Conservation (phyloP, 805 yeast genomes). For the Scheffersomyces stipitis region DNA sequence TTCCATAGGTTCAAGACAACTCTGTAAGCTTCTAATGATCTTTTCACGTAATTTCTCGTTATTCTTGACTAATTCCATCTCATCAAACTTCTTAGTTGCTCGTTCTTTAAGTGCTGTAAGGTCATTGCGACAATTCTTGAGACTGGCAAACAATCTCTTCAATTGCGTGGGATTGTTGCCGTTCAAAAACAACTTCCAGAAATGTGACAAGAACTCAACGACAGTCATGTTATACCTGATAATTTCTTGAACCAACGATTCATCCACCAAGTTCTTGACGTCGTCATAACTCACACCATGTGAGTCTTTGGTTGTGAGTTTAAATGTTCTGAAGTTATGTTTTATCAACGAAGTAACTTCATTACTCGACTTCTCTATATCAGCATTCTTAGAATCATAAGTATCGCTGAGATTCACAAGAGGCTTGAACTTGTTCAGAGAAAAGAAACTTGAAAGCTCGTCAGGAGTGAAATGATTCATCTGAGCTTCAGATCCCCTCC, state of each 20-base stretch:
- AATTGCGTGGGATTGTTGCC: conserved; percentile 39
- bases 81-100: conserved; percentile 11
- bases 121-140: conserved; percentile 33
- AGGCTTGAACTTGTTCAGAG: conserved; percentile 12
- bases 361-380: conserved; percentile 42
- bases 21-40: conserved; percentile 29
- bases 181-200: conserved; percentile 39
- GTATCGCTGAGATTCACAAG: conserved; percentile 26
- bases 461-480: conserved; percentile 19
- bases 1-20: conserved; percentile 31
- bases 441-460: conserved; percentile 16
- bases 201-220: conserved; percentile 44
- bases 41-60: conserved; percentile 35
- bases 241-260: conserved; percentile 29
- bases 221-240: conserved; percentile 38
- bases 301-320: conserved; percentile 24
- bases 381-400: conserved; percentile 26
- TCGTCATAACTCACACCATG: background rate
- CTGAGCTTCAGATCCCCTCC: conserved; percentile 21
- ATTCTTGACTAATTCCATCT: conserved; percentile 16
- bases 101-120: conserved; percentile 27
- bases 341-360: conserved; percentile 50
- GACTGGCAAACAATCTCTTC: conserved; percentile 35
- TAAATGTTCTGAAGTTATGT: conserved; percentile 54
- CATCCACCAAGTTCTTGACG: conserved; percentile 36